phyloP scores from a whole-genome alignment of 73 alveolate genomes.

The Durusdinium trenchii region DNA sequence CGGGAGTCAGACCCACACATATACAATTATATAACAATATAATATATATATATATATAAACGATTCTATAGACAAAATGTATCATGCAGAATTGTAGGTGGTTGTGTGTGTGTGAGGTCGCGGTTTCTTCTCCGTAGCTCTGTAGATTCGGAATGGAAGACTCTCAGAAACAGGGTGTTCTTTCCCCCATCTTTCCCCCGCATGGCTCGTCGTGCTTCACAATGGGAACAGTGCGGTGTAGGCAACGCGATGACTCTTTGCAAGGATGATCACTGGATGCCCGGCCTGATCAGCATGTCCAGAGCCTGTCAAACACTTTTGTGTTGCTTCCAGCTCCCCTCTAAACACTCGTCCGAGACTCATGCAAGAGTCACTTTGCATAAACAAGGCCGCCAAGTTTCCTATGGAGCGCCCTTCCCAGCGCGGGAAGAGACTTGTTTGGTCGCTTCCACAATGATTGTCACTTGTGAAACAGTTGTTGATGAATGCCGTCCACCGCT shows the following conservation, averaged over 20 bases:
- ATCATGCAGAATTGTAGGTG: background rate
- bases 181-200: background rate
- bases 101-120: background rate
- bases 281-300: background rate
- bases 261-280: conserved; percentile 48
- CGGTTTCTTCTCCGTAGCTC: background rate
- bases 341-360: background rate
- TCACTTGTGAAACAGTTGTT: background rate
- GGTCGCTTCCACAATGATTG: background rate
- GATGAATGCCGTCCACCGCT: too few species aligned
- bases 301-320: background rate
- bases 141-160: background rate
- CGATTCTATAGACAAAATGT: background rate
- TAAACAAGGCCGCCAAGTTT: background rate
- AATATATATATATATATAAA: too few species aligned
- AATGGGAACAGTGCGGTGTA: background rate
- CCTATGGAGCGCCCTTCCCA: background rate
- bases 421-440: background rate
- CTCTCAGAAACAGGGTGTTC: background rate
- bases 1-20: too few species aligned
- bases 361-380: background rate
- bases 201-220: background rate
- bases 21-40: too few species aligned
- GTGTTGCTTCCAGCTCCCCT: background rate
- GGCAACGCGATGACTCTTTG: conserved; percentile 52